Base-by-base conservation (phyloP, 139 green algal species). In the Trebouxia sp. region DNA sequence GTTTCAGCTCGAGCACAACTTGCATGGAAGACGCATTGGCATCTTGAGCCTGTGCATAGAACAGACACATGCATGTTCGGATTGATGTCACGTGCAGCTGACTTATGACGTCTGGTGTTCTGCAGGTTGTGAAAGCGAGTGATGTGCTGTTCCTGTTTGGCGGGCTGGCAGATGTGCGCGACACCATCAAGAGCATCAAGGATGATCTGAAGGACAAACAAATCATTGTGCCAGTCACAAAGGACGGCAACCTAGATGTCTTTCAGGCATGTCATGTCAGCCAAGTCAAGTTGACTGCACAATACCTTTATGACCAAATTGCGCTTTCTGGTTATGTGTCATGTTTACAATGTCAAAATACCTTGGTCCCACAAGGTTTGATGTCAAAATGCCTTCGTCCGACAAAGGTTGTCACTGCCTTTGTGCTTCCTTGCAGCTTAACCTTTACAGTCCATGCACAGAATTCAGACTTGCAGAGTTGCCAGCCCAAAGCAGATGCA, bases 131-230 rank as follows among this genome's bases (percentile, higher is more conserved):
- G 22, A 62, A 62, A 28, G 41, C 51, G 6, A 38, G 37, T 56
- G 75, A 80, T 38, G 35, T 80, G 35, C 38, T 80, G 30, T 80
- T 80, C 32, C 37, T 80, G 37, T 72, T 70, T 69, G 75, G 51
- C 22, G 28, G 35, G 2, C 24, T 38, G 3, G 38, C 24, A 55
- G 75, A 67, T 15, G 24, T 80, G 35, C 35, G 51, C 4, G 51
- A 48, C 51, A 51, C 32, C 10, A 37, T 80, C 6, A 80, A 69
- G 51, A 48, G 65, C 35, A 24, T 80, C 37, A 51, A 70, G 37
- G 41, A 12, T n/a, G 35, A 48, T 8, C 35, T 70, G 32, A 70
- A 70, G 51, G 51, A 24, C 51, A 9, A 50, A 17, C 38, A 79
- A 22, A 79, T 80, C 15, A 22, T 80, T 7, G 53, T 80, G 24